phyloP scores from a whole-genome alignment of 2,329 filamentous ascomycete species.

The Stromatinia cepivora region DNA sequence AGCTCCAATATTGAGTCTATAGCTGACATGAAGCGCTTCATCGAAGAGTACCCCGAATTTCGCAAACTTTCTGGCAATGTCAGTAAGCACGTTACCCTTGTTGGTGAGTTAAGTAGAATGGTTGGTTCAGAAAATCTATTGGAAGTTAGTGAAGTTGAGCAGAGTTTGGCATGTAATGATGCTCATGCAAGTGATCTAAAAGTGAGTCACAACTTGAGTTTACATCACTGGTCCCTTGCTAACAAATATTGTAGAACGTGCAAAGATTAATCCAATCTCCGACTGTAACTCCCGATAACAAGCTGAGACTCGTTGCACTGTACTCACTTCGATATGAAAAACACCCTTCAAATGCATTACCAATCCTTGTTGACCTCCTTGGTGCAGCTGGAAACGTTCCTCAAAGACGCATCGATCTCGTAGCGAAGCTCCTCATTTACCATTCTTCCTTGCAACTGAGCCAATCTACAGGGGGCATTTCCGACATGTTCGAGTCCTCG shows the following conservation, averaged over 20 bases:
- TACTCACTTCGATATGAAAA: constrained; percentile 93
- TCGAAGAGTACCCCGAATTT: constrained; percentile 98
- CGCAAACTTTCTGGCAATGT: constrained; percentile 96
- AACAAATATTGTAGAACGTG: constrained; percentile 58
- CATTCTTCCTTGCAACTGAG: constrained; percentile 82
- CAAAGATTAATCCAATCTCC: constrained; percentile 84
- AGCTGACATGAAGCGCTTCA: constrained; percentile 97
- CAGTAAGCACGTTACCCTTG: constrained; percentile 95
- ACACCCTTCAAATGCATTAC: constrained; percentile 77
- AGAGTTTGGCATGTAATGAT: constrained; percentile 95
- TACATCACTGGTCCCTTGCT: not conserved
- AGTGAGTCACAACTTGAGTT: constrained; percentile 48
- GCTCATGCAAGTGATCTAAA: constrained; percentile 91
- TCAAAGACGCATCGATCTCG: constrained; percentile 71
- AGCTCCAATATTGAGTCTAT: constrained; percentile 97
- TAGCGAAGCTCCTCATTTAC: constrained; percentile 80
- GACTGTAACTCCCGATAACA: constrained; percentile 74
- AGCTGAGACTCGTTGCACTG: constrained; percentile 86
- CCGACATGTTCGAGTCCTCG: constrained; percentile 87
- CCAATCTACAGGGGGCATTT: constrained; percentile 73
- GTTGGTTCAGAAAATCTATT: constrained; percentile 83
- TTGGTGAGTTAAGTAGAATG: constrained; percentile 86
- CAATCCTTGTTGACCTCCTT: constrained; percentile 84
- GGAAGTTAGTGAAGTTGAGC: constrained; percentile 96
- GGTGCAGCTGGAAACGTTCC: constrained; percentile 80